Percentiles rank a stretch among this genome's conserved stretches.
Conservation (phyloP, 1,139 yeast genomes). For the Sporopachydermia cereana region DNA sequence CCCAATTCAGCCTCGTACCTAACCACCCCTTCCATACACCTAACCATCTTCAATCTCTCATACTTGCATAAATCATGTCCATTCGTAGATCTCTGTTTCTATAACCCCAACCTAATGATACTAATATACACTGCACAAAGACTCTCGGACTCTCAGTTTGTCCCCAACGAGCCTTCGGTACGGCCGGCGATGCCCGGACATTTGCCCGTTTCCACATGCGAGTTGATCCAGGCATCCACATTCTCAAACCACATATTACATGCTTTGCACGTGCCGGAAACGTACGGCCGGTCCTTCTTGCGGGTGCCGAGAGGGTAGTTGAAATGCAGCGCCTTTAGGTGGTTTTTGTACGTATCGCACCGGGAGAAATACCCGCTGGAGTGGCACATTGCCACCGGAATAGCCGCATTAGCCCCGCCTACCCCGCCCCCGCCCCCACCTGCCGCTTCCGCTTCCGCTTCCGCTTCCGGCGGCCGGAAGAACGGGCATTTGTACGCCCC, state of each 20-base stretch:
- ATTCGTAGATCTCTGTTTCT: too few species aligned
- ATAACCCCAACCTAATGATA: too few species aligned
- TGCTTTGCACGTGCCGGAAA: conserved; percentile 64
- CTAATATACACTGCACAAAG: too few species aligned
- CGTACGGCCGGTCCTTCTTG: conserved; percentile 59
- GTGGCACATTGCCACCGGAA: conserved; percentile 37
- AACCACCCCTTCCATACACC: too few species aligned
- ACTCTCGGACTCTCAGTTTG: conserved; percentile 3
- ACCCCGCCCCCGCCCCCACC: conserved; percentile 6
- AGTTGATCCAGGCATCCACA: conserved; percentile 70
- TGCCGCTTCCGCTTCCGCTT: conserved; percentile 9
- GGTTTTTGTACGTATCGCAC: conserved; percentile 87
- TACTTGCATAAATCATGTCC: too few species aligned
- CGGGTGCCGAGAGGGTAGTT: conserved; percentile 81
- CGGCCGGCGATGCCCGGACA: neutral
- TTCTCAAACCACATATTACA: conserved; percentile 54
- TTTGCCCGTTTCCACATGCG: conserved; percentile 46
- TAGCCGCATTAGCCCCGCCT: conserved; percentile 2
- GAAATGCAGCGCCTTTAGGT: conserved; percentile 80
- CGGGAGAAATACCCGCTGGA: conserved; percentile 75
- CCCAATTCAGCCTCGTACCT: too few species aligned
- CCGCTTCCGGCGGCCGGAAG: conserved; percentile 23
- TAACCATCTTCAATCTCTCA: too few species aligned
- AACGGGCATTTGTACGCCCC: conserved; percentile 21
- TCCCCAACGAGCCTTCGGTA: neutral